Base-by-base conservation (phyloP, 176 grass and related monocot species). In the Saccharum spontaneum region DNA sequence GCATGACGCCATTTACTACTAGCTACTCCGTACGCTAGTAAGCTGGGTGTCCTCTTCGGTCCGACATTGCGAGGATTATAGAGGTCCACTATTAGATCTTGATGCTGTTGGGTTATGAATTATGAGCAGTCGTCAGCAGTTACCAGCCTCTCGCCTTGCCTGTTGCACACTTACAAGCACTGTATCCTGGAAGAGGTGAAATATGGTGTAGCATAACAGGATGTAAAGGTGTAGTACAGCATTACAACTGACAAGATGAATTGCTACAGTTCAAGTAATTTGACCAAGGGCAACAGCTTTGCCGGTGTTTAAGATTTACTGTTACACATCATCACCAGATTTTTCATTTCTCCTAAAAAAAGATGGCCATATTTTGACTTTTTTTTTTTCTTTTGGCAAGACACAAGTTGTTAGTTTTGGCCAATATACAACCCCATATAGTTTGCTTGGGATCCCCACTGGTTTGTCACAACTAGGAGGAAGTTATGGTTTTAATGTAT, bases 1-100 rank as follows among this genome's bases (percentile, higher is more conserved):
- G 43, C 66, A 80, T 80, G 65, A 65, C 87, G 60, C 7, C 85
- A 61, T 84, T 87, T 87, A 64, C 14, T 14, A 36, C 14, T 14
- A 36, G 34, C 69, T 59, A 31, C 10, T n/a, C 10, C 28, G 3
- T 55, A 20, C n/a, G n/a, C 6, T 15, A 14, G 64, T 55, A 22
- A 30, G 75, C 40, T 48, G 36, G 75, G 33, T 80, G 30, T 71
- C 81, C 69, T 87, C 44, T 67, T 67, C 48, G 80, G 49, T 39
- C 50, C 80, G 81, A 84, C 60, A 37, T 63, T 69, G 80, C 28
- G 22, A 64, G 49, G 71, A 49, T 28, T 28, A 52, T 43, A 17
- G 24, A 63, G 69, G 45, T 31, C 68, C n/a, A 48, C 16, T 39
- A 0, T 28, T 83, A n/a, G 79, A 78, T 86, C 88, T 26, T 79